Evolutionary conservation across 2,329 filamentous ascomycete species (phyloP).

Genomic region (Uncinocarpus reesii): DNA sequence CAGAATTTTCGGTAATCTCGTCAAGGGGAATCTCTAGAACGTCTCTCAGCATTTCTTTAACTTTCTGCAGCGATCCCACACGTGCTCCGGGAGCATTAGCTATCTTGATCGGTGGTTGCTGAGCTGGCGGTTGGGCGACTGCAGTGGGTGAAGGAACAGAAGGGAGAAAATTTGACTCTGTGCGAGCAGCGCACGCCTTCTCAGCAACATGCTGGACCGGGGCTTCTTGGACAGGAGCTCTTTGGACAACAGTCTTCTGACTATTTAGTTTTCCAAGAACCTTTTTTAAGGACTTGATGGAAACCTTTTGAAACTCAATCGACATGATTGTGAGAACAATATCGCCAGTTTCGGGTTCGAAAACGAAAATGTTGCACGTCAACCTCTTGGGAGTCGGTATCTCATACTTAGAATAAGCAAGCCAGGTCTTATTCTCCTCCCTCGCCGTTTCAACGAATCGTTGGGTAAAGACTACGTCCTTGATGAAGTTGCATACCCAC

Average conservation of each 20-base stretch:
- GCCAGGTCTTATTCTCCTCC: not conserved
- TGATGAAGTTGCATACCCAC: conserved; percentile 3
- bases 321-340: conserved; percentile 1
- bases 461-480: not conserved
- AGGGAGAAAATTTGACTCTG: too few relatives aligned
- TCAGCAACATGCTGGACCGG: too few relatives aligned
- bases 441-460: not conserved
- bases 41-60: not conserved
- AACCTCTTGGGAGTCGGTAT: conserved; percentile 1
- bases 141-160: too few relatives aligned
- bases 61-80: not conserved
- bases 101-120: too few relatives aligned
- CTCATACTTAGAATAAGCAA: not conserved
- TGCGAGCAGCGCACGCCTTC: too few relatives aligned
- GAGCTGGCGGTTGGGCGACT: too few relatives aligned
- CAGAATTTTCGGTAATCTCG: not conserved
- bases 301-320: conserved; percentile 3
- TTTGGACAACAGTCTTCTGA: too few relatives aligned
- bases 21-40: not conserved
- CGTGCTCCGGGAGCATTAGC: too few relatives aligned
- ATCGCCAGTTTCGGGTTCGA: not conserved
- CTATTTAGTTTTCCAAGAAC: conserved; percentile 4
- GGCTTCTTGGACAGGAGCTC: too few relatives aligned
- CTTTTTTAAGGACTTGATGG: conserved; percentile 1
- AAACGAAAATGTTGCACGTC: conserved; percentile 3